Evolutionary conservation across 345 rosid species (phyloP), one percentile per base, ranked within the genome.

Genomic region (Syzygium oleosum): DNA sequence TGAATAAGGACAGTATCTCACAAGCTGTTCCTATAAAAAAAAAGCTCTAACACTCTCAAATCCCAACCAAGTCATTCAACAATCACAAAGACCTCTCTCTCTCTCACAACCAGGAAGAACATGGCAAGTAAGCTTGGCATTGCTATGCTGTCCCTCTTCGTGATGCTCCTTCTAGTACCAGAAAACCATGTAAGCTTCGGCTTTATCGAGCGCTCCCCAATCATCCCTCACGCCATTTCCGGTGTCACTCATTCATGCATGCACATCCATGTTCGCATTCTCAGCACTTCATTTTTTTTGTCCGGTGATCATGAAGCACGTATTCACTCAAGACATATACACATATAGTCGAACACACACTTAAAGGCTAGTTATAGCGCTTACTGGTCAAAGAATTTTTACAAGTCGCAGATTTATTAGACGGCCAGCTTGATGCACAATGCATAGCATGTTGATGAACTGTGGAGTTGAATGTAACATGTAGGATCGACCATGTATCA

Each of bases 141-240:
- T 51, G 52, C 31, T 9, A 2, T 73, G 27, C 38, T 52, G 68
- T 73, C 23, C 25, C 68, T 73, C 21, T 27, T 88, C 51, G 2
- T 43, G 46, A 41, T 53, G 85, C 84, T 88, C 54, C 87, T 88
- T 29, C 87, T 65, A 23, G 29, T 88, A 27, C 73, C 79, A 2
- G 84, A 73, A 25, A 27, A 85, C 89, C 73, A 85, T 41, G 89
- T 88, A 14, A 85, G 85, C 27, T 73, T 38, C 80, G 22, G 80
- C 49, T 73, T 34, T 19, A 19, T 2, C 1, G 27, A 73, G 14
- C 25, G 38, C 80, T 2, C 80, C 49, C 61, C 19, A 22, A 14
- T 56, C 83, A 84, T 43, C 51, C 53, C 21, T 34, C 34, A 22
- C 86, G 4, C n/a, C 27, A 73, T 9, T 38, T 19, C 49, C 3